Evolutionary conservation across 2,329 filamentous ascomycete genomes (phyloP).

Genomic region (Microthyrium microscopicum): DNA sequence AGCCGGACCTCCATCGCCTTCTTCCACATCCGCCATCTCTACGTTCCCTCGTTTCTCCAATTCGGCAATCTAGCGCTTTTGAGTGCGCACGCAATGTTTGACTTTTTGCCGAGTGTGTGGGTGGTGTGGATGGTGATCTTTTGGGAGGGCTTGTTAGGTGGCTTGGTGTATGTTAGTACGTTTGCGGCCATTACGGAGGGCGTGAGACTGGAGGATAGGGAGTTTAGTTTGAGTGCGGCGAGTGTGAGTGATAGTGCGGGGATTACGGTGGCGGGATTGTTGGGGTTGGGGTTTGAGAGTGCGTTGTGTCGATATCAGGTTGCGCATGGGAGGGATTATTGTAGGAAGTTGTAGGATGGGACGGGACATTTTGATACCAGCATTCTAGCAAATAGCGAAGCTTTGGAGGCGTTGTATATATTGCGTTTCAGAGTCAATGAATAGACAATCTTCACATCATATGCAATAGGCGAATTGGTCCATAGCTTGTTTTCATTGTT

Average conservation of each 20-base stretch:
- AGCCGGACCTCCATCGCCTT: conserved; percentile 85
- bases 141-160: conserved; percentile 87
- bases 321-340: conserved; percentile 51
- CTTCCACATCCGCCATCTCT: conserved; percentile 63
- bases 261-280: conserved; percentile 72
- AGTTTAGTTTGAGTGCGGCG: conserved; percentile 81
- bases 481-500: too few relatives aligned
- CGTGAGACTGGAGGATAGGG: conserved; percentile 58
- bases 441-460: too few relatives aligned
- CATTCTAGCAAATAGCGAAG: too few relatives aligned
- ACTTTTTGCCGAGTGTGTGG: conserved; percentile 74
- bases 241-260: conserved; percentile 85
- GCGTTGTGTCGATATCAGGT: conserved; percentile 75
- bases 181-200: conserved; percentile 88
- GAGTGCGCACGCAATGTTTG: conserved; percentile 56
- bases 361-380: too few relatives aligned
- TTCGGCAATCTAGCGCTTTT: conserved; percentile 60
- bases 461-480: too few relatives aligned
- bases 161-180: conserved; percentile 86
- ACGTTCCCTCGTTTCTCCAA: conserved; percentile 69
- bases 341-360: too few relatives aligned
- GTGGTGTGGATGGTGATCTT: conserved; percentile 74
- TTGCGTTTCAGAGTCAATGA: too few relatives aligned
- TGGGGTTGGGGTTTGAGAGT: conserved; percentile 71
- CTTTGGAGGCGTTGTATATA: too few relatives aligned